A percentile compares a stretch with the other conserved stretches of the same genome.
Conservation (phyloP, 2,329 filamentous ascomycete genomes). For the Paraconiothyrium brasiliense region DNA sequence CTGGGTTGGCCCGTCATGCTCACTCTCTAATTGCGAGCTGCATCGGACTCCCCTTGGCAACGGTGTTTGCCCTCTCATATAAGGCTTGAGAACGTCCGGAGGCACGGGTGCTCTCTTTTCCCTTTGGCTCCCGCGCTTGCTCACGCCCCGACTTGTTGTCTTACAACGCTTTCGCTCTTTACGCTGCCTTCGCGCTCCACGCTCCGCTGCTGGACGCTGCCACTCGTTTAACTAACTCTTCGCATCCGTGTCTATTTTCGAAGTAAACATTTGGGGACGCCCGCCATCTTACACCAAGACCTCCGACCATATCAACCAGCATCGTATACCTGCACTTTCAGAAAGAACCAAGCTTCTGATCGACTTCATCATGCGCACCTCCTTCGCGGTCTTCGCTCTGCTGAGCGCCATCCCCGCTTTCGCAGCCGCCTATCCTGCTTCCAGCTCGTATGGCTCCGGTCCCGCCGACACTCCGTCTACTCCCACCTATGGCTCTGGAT, state of each 20-base stretch:
- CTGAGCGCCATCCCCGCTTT: constrained; percentile 21
- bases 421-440: constrained; percentile 18
- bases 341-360: neutral
- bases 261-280: neutral
- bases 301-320: neutral
- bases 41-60: constrained; percentile 10
- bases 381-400: constrained; percentile 21
- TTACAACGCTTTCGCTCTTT: constrained; percentile 12
- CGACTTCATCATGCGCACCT: constrained; percentile 24
- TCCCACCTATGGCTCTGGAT: constrained; percentile 7
- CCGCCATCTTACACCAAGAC: neutral
- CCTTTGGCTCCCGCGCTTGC: constrained; percentile 6
- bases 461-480: constrained; percentile 1
- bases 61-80: constrained; percentile 13
- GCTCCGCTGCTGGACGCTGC: constrained; percentile 8
- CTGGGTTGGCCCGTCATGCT: neutral
- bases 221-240: constrained; percentile 6
- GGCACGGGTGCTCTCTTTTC: constrained; percentile 6
- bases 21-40: constrained; percentile 13
- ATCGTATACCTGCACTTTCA: neutral
- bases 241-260: neutral
- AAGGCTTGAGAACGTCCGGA: neutral
- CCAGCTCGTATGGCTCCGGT: constrained; percentile 1
- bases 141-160: constrained; percentile 5
- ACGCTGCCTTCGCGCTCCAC: constrained; percentile 11